phyloP scores from a whole-genome alignment of 2,329 filamentous ascomycete species.

The Aspergillus arachidicola region DNA sequence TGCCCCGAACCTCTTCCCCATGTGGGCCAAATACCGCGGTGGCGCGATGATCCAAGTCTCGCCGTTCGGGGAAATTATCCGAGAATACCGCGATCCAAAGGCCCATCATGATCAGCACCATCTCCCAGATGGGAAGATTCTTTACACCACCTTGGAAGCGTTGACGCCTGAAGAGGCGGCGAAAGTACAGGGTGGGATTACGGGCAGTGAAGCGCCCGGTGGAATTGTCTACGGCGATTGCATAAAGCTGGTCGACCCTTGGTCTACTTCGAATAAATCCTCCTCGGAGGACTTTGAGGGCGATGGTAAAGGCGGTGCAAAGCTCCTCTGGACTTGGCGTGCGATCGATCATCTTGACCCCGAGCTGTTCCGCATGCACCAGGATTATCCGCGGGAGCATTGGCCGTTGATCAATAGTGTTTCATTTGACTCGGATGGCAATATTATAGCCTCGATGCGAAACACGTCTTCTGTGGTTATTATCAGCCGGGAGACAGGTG shows the following conservation, averaged over 20 bases:
- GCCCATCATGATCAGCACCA: conserved; percentile 53
- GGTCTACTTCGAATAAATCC: conserved; percentile 19
- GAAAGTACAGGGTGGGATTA: conserved; percentile 45
- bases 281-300: conserved; percentile 25
- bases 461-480: conserved; percentile 48
- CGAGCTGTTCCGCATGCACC: conserved; percentile 43
- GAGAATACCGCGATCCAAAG: conserved; percentile 44
- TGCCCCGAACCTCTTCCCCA: conserved; percentile 43
- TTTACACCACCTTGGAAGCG: conserved; percentile 49
- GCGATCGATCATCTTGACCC: conserved; percentile 46
- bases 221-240: conserved; percentile 40
- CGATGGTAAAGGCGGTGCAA: conserved; percentile 25
- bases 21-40: conserved; percentile 51
- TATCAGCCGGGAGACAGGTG: conserved; percentile 43
- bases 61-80: conserved; percentile 40
- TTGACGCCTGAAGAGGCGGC: conserved; percentile 39
- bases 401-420: conserved; percentile 52
- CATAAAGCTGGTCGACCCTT: conserved; percentile 46
- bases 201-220: conserved; percentile 35
- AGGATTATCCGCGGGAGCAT: conserved; percentile 38
- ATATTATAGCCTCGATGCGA: conserved; percentile 47
- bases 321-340: conserved; percentile 49
- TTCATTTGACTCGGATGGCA: conserved; percentile 40
- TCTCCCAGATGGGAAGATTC: conserved; percentile 44
- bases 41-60: conserved; percentile 50